Evolutionary conservation across 2,329 filamentous ascomycete species (phyloP), one percentile per base, ranked within the genome.

Genomic region (Plenodomus tracheiphilus): DNA sequence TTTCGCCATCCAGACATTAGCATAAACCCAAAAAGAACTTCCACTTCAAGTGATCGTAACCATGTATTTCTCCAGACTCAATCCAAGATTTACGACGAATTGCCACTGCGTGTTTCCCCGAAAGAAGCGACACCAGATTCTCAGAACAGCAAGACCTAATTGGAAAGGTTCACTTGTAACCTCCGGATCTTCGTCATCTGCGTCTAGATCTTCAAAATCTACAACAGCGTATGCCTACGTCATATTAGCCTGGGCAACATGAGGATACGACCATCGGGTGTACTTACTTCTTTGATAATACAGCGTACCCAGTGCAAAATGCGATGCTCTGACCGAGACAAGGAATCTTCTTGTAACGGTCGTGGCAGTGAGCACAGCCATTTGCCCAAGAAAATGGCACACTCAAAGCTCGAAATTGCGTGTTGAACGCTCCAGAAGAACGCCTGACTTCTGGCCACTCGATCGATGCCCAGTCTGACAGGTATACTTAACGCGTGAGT

Each of bases 381-480:
- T 51, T 82, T 83, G 13, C 78, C 79, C 0, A 83, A 64, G 2
- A 84, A 65, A 0, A 83, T 75, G 0, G 79, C 79, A 17, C 80
- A 82, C 55, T 84, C 81, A 0, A 84, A 69, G 1, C 77, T 78
- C 3, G 78, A 81, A 0, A 83, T 69, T 0, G 79, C 79, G 43
- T 83, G 80, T n/a, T 81, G 73, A 2, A 81, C 79, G 4, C 79
- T 81, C 80, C 81, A 83, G 40, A 82, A 79, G 38, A 81, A 80
- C 0, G 80, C 79, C 42, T 83, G 80, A 15, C 79, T 83, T 15
- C 78, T 70, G 0, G 79, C 79, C 0, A 83, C 80, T 13, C 78
- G 75, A 43, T 81, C 79, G 15, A 84, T 77, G 0, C 81, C 81
- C 0, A 83, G 59, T 18, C 81, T 70, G 4, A 84, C 81, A 0